These are phyloP conservation scores for Pyricularia sp. DNA, from an alignment of 2,329 filamentous ascomycete genomes.

Conservation along the genomic window DNA sequence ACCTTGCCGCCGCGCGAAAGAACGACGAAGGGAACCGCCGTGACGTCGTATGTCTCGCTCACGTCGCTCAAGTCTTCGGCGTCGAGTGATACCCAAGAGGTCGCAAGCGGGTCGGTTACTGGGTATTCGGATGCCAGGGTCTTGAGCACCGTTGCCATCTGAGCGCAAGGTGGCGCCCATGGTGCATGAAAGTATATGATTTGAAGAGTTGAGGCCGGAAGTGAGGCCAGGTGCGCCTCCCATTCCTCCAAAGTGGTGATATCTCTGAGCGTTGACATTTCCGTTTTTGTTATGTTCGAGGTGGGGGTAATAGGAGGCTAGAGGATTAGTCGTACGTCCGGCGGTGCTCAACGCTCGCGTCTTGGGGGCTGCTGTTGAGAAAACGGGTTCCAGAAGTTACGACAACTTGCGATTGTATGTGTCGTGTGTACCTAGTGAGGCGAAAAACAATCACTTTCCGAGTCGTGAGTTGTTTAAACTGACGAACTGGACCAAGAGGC, in stretches of 20 bases:
- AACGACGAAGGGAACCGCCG: slow-evolving; percentile 86
- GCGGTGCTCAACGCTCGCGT: background rate
- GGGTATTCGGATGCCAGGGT: slow-evolving; percentile 83
- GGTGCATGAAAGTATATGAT: slow-evolving; percentile 92
- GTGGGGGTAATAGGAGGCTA: background rate
- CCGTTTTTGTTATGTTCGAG: slow-evolving; percentile 10
- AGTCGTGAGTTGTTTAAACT: background rate
- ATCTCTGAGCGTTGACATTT: slow-evolving; percentile 69
- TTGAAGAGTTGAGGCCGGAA: slow-evolving; percentile 62
- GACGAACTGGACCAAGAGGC: background rate
- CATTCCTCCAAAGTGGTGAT: slow-evolving; percentile 68
- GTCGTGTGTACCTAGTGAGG: background rate
- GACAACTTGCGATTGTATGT: background rate
- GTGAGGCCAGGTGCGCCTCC: slow-evolving; percentile 54
- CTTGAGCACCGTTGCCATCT: slow-evolving; percentile 81
- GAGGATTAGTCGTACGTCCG: background rate
- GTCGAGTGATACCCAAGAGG: slow-evolving; percentile 84
- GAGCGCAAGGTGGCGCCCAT: slow-evolving; percentile 92
- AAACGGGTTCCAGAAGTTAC: background rate
- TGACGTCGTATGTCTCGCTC: slow-evolving; percentile 87
- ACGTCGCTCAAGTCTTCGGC: slow-evolving; percentile 91
- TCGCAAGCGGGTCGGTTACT: slow-evolving; percentile 51
- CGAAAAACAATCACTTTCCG: background rate
- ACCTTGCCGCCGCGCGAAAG: slow-evolving; percentile 67
- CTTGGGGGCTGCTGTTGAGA: background rate